Percentiles rank a stretch among this genome's conserved stretches.
phyloP scores from a whole-genome alignment of 1,139 yeast species.

The Diutina siamensis region DNA sequence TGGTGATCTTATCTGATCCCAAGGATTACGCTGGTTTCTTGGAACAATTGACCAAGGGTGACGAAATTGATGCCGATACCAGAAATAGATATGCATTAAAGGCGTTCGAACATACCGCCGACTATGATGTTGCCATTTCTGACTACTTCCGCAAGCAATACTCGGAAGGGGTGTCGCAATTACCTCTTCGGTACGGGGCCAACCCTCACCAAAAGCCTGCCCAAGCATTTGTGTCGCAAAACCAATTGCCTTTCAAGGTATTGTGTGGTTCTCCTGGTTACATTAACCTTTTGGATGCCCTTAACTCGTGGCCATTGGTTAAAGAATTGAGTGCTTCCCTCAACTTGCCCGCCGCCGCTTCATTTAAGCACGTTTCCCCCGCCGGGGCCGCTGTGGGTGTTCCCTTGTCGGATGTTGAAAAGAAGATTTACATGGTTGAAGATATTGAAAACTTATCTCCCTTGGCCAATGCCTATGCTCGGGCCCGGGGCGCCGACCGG shows the following conservation, averaged over 20 bases:
- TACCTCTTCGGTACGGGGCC: slow-evolving; percentile 95
- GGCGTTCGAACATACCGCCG: slow-evolving; percentile 98
- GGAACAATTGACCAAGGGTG: slow-evolving; percentile 53
- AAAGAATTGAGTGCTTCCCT: slow-evolving; percentile 91
- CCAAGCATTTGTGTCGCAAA: slow-evolving; percentile 82
- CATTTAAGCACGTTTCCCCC: slow-evolving; percentile 97
- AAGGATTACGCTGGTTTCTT: slow-evolving; percentile 79
- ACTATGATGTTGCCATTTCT: slow-evolving; percentile 88
- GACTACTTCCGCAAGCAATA: slow-evolving; percentile 97
- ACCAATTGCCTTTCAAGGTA: slow-evolving; percentile 88
- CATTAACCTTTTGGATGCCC: slow-evolving; percentile 89
- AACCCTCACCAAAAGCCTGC: slow-evolving; percentile 99
- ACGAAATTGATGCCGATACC: slow-evolving; percentile 61
- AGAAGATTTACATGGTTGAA: slow-evolving; percentile 87
- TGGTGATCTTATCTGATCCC: slow-evolving; percentile 90
- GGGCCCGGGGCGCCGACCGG: slow-evolving; percentile 99
- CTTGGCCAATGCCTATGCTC: slow-evolving; percentile 93
- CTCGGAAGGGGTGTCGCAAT: slow-evolving; percentile 78
- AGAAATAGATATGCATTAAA: slow-evolving; percentile 83
- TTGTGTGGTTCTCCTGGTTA: slow-evolving; percentile 94
- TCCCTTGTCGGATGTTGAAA: slow-evolving; percentile 82
- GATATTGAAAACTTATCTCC: slow-evolving; percentile 94
- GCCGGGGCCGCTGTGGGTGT: slow-evolving; percentile 98
- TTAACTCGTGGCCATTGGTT: slow-evolving; percentile 97
- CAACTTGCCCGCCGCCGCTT: slow-evolving; percentile 96